Base-by-base conservation (phyloP, 1,139 yeast genomes). In the Suhomyces wounanorum region DNA sequence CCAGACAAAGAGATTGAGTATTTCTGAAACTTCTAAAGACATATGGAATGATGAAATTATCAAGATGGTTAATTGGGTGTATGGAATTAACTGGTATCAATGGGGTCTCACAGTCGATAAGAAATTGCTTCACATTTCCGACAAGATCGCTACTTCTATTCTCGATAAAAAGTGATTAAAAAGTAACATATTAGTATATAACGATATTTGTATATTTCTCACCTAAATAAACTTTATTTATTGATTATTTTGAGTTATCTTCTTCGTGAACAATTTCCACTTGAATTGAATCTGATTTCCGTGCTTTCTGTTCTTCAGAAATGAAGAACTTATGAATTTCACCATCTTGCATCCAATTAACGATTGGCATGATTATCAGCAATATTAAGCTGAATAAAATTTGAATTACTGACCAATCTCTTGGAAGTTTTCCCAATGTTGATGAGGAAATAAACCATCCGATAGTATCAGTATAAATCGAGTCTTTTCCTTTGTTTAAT, bases 21-120 rank as follows among this genome's bases (percentile, higher is more conserved):
- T 83, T 41, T 61, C 62, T 10, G 94, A 89, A 65, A 85, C 92
- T 0, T 75, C 81, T 55, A 88, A 85, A 60, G 96, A 89, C 62
- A 76, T 89, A 44, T 89, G 96, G 96, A 87, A 89, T 62, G 84
- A 82, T 48, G 95, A 88, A 64, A 79, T 89, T 48, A 77, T 86
- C 55, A 77, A 73, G 45, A 79, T 81, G 57, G 90, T 85, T 25
- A 84, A 84, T 59, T 86, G 89, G 84, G 57, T 83, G 4, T 85
- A 84, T 61, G 67, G 83, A 23, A 70, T 83, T 47, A 75, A 79
- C 63, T 77, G 84, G 81, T 77, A 77, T 58, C 69, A 70, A 51
- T 61, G 69, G 58, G 77, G 81, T 0, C 59, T 70, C 28, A 65
- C 71, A 25, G 66, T 73, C 14, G 81, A 78, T 57, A 65, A 66